A percentile compares a stretch with the other conserved stretches of the same genome.
These are phyloP conservation scores for Speleostelium caveatum DNA, from an alignment of 78 protist genomes.

Conservation along the genomic window DNA sequence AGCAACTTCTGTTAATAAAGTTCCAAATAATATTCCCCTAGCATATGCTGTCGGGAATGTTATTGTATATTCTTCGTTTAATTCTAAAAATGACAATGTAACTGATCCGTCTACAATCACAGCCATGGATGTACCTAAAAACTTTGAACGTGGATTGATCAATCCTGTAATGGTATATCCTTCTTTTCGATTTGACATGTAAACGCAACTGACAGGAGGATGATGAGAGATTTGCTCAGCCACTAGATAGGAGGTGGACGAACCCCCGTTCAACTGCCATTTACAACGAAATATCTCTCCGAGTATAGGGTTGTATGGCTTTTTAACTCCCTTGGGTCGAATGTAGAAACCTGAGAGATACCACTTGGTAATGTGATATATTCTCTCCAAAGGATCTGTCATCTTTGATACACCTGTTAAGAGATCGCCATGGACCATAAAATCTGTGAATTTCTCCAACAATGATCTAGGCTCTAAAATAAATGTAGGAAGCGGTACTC, in stretches of 20 bases:
- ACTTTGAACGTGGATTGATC: slow-evolving; percentile 80
- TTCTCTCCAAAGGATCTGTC: slow-evolving; percentile 84
- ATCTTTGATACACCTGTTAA: slow-evolving; percentile 6
- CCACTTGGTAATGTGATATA: slow-evolving; percentile 87
- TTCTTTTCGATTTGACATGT: slow-evolving; percentile 77
- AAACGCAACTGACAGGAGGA: slow-evolving; percentile 95
- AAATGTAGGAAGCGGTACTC: slow-evolving; percentile 93
- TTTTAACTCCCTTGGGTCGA: slow-evolving; percentile 91
- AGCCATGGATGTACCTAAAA: slow-evolving; percentile 89
- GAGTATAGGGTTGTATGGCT: slow-evolving; percentile 97
- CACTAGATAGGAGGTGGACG: slow-evolving; percentile 27
- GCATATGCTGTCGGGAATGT: slow-evolving; percentile 87
- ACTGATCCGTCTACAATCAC: slow-evolving; percentile 81
- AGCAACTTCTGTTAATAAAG: slow-evolving; percentile 61
- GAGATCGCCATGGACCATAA: slow-evolving; percentile 69
- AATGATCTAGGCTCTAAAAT: slow-evolving; percentile 96
- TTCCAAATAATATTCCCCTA: slow-evolving; percentile 85
- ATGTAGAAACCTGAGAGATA: slow-evolving; percentile 92
- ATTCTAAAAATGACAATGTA: slow-evolving; percentile 28
- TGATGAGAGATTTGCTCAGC: slow-evolving; percentile 96
- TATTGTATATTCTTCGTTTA: slow-evolving; percentile 81
- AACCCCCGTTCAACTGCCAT: slow-evolving; percentile 61
- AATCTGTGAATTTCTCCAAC: slow-evolving; percentile 86
- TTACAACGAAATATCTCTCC: slow-evolving; percentile 92
- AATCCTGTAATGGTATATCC: slow-evolving; percentile 85